Evolutionary conservation across 768 basidiomycete genomes (phyloP), one percentile per base, ranked within the genome.

Genomic region (Boletus pseudo-olivaceus): DNA sequence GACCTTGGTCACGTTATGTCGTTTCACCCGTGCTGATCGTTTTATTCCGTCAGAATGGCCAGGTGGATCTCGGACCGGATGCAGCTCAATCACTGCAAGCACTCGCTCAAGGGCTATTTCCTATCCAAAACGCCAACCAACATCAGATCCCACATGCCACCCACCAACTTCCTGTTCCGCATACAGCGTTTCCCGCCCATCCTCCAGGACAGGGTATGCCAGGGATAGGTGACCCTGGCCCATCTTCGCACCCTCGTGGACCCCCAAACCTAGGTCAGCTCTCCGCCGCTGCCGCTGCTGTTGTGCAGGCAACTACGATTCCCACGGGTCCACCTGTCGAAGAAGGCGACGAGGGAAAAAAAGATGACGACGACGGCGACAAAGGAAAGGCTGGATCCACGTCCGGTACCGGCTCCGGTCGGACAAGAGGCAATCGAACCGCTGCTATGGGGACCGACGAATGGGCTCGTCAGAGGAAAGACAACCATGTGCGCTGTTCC

Each of bases 381-480:
- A 61, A 70, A 33, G 19, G 62, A 12, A 50, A 68, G 40, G 20
- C 54, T 14, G 49, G 73, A 7, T 46, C 75, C 12, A 48, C 70
- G 7, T 51, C 72, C 7, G 49, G 68, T 8, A 43, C 67, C 14
- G 66, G 68, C 12, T 68, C 72, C 9, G 75, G 76, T 5, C 73
- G 82, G 26, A 66, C 73, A 8, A 73, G 83, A n/a, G 77, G 81
- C 4, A 77, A 76, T n/a, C 75, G 83, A 34, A 78, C 74, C 40
- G 78, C 85, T 8, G 75, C 81, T 0, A 85, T 87, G 80, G 85
- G 84, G 0, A 82, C 80, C 41, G 87, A 88, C 49, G 89, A 90
- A 63, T 91, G 89, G 89, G 82, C 79, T 32, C 77, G 87, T 55
- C 85, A 88, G 63, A 76, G 89, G 56, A 91, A 90, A 65, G 89